Base-by-base conservation (phyloP, 2,329 filamentous ascomycete species). In the Fusarium sp. region DNA sequence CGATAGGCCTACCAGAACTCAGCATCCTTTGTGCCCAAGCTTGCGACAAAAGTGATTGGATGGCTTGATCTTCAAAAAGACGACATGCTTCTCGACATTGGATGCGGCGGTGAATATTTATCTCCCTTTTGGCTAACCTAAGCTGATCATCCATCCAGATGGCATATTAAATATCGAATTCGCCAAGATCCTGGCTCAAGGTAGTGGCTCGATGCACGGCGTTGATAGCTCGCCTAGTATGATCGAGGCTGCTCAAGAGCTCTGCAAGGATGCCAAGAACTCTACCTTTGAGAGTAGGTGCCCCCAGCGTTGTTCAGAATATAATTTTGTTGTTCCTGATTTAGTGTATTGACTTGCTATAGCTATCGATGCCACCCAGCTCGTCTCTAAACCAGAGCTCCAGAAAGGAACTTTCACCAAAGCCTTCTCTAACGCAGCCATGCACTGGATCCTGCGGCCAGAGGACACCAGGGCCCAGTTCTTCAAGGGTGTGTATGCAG, bases 391-490 rank as follows among this genome's bases (percentile, higher is more conserved):
- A 11, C 73, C 82, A 2, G 69, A 79, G 40, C 80, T 88, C 3
- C 83, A 86, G 67, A 71, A 73, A 3, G 81, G 74, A 6, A 70
- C 73, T 6, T 89, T 85, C 79, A 86, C 79, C 70, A 92, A 92
- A 77, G 87, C 86, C 75, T 93, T 93, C 79, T 92, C 90, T 65
- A 92, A 92, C 75, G 91, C 91, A 0, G 91, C 91, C 0, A 84
- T 93, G 80, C 90, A 92, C 81, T 93, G 91, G 91, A 91, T 93
- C 77, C 85, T 94, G 9, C 83, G 87, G 0, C 71, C 80, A 4
- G 74, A 79, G 1, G 74, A 78, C 0, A 86, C 86, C 1, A 86
- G 89, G 11, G 73, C 80, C 5, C 77, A 80, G 31, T 89, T 92
- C 80, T 91, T 94, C 77, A 74, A 77, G 9, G 88, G 85, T 42